Conservation (phyloP, 1,284 basidiomycete species). For the Bondarzewia mesenterica region DNA sequence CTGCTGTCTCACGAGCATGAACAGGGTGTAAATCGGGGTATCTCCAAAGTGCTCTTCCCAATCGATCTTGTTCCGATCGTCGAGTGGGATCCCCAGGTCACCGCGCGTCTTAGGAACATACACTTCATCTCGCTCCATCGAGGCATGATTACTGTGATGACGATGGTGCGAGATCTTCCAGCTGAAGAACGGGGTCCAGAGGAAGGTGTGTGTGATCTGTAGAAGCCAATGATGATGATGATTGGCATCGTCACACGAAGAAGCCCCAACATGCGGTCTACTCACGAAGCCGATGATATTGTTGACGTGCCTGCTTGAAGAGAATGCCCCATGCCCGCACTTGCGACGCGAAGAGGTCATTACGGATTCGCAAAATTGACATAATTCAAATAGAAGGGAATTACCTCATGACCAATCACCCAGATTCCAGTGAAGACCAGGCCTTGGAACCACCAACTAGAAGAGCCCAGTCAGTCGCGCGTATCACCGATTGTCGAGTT, state of each 20-base stretch:
- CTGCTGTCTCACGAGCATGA: slow-evolving; percentile 51
- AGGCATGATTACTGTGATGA: slow-evolving; percentile 28
- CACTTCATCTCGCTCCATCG: slow-evolving; percentile 51
- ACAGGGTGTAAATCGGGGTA: slow-evolving; percentile 50
- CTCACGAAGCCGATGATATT: slow-evolving; percentile 21
- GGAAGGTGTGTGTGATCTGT: slow-evolving; percentile 22
- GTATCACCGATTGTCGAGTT: not conserved
- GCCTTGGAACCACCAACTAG: slow-evolving; percentile 57
- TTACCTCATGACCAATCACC: slow-evolving; percentile 56
- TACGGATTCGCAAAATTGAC: not conserved
- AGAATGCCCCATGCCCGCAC: slow-evolving; percentile 25
- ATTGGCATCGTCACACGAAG: not conserved
- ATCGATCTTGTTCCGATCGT: slow-evolving; percentile 25
- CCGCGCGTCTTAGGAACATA: slow-evolving; percentile 50
- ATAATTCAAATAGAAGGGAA: not conserved
- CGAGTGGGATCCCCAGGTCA: slow-evolving; percentile 33
- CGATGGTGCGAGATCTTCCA: slow-evolving; percentile 33
- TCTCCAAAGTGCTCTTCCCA: slow-evolving; percentile 52
- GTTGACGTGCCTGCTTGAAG: slow-evolving; percentile 16
- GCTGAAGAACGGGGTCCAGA: slow-evolving; percentile 33
- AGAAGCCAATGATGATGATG: not conserved
- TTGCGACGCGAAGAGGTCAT: slow-evolving; percentile 4
- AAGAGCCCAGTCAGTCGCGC: not conserved
- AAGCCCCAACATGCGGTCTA: not conserved
- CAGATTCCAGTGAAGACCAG: slow-evolving; percentile 52